A percentile compares a stretch with the other conserved stretches of the same genome.
Evolutionary conservation across 371 early-diverging fungal genomes (phyloP).

Genomic region (Mucor ambiguus): DNA sequence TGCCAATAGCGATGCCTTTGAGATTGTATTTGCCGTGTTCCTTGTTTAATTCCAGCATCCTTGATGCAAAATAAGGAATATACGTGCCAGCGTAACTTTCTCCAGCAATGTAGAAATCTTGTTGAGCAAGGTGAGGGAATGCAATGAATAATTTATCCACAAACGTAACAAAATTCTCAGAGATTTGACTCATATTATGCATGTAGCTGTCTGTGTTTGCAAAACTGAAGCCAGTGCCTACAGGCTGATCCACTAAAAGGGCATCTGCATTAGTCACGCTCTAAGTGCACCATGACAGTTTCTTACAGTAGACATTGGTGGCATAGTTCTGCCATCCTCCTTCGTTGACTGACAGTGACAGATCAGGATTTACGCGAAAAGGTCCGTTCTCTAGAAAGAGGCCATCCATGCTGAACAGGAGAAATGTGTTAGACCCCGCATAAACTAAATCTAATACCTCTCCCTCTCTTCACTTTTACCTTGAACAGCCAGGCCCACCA

Average conservation of each 20-base stretch:
- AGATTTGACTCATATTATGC: conserved; percentile 47
- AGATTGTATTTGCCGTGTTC: conserved; percentile 55
- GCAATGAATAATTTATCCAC: conserved; percentile 60
- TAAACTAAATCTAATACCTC: not conserved
- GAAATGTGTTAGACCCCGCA: not conserved
- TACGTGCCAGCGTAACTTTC: conserved; percentile 89
- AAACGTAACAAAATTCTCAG: conserved; percentile 61
- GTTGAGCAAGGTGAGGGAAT: conserved; percentile 59
- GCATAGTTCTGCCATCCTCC: conserved; percentile 79
- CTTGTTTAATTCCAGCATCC: conserved; percentile 58
- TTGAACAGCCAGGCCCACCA: conserved; percentile 68
- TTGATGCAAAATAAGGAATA: conserved; percentile 78
- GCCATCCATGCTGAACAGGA: conserved; percentile 74
- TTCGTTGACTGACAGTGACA: conserved; percentile 49
- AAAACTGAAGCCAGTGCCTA: conserved; percentile 83
- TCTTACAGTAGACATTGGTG: conserved; percentile 67
- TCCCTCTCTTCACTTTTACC: conserved; percentile 16
- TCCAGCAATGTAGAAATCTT: conserved; percentile 79
- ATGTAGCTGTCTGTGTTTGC: conserved; percentile 43
- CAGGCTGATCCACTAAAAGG: conserved; percentile 81
- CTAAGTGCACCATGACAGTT: not conserved
- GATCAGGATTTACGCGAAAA: conserved; percentile 54
- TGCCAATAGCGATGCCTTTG: conserved; percentile 77
- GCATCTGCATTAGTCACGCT: not conserved
- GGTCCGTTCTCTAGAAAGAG: conserved; percentile 88